Evolutionary conservation across 2,329 filamentous ascomycete genomes (phyloP), one percentile per base, ranked within the genome.

Genomic region (Magnaporthiopsis rhizophila): DNA sequence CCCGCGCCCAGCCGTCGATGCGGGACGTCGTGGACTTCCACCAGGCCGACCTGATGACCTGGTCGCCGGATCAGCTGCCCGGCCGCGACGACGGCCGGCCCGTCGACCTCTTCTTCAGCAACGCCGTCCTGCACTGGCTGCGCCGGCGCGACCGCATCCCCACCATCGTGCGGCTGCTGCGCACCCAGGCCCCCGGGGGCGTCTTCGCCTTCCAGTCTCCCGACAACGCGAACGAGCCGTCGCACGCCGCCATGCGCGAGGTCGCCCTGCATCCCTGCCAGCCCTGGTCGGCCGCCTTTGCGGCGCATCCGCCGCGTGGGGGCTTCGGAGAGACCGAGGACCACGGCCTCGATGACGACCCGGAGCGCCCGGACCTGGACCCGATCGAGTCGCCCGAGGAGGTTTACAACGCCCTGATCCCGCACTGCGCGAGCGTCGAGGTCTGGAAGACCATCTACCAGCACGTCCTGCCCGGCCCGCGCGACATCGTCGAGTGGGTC

Each of bases 71-170:
- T 21, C 45, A 53, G 45, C 45, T 53, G 18, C 45, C 45, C 45
- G 21, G 2, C 18, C 6, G 13, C 0, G 32, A 67, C 0, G 64
- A 21, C 34, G 34, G 34, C 26, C 28, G 9, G 28, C 66, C 70
- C 0, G 70, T 73, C 0, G 79, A 83, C 58, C 69, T 87, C 0
- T 71, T 84, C 61, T 85, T 84, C 69, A 80, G 79, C 60, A 87
- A 86, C 65, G 84, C 85, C 0, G 82, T 83, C 2, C 80, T 86
- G 65, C 85, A 87, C 65, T 87, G 85, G 85, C 72, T 87, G 4
- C 74, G 77, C 0, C 66, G 65, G 0, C 68, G 70, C 0, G 69
- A 76, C 0, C 81, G 83, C 0, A 74, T 87, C 8, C 71, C 73
- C 0, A 74, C 79, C 1, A 72, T 87, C 5, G 72, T 70, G 12